phyloP scores from a whole-genome alignment of 306 rosid species.

The Sphenostylis stenocarpa region DNA sequence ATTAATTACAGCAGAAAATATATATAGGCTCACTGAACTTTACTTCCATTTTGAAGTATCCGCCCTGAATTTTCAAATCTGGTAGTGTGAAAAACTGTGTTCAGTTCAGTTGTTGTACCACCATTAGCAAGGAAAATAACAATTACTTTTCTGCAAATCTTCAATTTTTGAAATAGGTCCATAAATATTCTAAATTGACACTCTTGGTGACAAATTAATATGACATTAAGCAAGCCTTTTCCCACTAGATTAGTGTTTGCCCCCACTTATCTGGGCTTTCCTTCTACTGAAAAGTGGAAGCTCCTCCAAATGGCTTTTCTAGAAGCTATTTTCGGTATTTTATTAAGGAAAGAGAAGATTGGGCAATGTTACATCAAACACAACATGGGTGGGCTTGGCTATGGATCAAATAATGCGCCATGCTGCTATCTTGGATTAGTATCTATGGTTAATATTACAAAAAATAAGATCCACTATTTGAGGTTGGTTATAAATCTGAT shows the following conservation, averaged over 20 bases:
- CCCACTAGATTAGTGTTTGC: background rate
- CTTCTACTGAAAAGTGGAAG: background rate
- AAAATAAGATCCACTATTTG: background rate
- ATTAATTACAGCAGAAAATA: slow-evolving; percentile 1
- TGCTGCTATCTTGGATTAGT: background rate
- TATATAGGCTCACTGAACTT: background rate
- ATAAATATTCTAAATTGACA: background rate
- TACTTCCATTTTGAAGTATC: background rate
- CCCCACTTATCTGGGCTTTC: background rate
- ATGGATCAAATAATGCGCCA: background rate
- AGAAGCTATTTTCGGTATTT: background rate
- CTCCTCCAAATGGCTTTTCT: background rate
- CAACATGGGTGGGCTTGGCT: background rate
- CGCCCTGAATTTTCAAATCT: background rate
- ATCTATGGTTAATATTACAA: background rate
- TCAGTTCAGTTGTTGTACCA: slow-evolving; percentile 4
- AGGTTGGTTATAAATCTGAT: background rate
- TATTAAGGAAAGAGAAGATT: background rate
- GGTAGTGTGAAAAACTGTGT: background rate
- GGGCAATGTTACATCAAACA: background rate
- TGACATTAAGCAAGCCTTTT: background rate
- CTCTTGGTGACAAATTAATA: background rate
- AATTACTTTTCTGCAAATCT: background rate
- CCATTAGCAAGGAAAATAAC: background rate
- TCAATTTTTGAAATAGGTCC: background rate